These are phyloP conservation scores for Stellera chamaejasme DNA, from an alignment of 345 rosid species.

Conservation along the genomic window DNA sequence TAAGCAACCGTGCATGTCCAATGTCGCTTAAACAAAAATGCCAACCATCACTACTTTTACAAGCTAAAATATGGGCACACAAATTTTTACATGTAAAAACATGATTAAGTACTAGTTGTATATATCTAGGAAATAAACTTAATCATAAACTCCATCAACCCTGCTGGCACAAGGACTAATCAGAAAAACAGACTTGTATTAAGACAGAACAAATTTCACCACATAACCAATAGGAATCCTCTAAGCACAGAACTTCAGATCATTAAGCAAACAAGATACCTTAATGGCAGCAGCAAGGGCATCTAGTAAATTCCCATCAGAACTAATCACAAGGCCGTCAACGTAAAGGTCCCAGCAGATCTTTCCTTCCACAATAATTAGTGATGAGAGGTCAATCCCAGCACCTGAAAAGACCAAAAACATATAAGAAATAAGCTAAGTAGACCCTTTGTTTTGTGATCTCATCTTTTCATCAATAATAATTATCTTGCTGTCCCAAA, in stretches of 20 bases:
- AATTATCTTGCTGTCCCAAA: background rate
- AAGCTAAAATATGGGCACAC: no score
- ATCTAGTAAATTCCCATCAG: conserved; percentile 83
- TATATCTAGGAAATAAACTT: no score
- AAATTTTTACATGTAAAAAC: no score
- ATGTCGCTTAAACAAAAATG: no score
- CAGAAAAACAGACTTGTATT: background rate
- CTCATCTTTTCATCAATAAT: no score
- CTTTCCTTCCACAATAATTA: conserved; percentile 71
- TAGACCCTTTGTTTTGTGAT: background rate
- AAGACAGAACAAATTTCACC: background rate
- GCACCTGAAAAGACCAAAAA: conserved; percentile 44
- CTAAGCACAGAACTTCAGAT: background rate
- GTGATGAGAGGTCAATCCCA: conserved; percentile 69
- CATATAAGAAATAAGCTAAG: conserved; percentile 2
- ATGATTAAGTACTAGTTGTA: no score
- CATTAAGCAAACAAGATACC: conserved; percentile 26
- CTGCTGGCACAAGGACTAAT: background rate
- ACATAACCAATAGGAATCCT: background rate
- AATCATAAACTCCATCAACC: no score
- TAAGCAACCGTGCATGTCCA: no score
- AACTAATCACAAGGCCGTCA: conserved; percentile 78
- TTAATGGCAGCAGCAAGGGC: conserved; percentile 79
- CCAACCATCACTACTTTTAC: no score
- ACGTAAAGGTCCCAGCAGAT: conserved; percentile 92